Percentiles rank a stretch among this genome's conserved stretches.
These are phyloP conservation scores for Tolypocladium paradoxum DNA, from an alignment of 2,329 filamentous ascomycete species.

Conservation along the genomic window DNA sequence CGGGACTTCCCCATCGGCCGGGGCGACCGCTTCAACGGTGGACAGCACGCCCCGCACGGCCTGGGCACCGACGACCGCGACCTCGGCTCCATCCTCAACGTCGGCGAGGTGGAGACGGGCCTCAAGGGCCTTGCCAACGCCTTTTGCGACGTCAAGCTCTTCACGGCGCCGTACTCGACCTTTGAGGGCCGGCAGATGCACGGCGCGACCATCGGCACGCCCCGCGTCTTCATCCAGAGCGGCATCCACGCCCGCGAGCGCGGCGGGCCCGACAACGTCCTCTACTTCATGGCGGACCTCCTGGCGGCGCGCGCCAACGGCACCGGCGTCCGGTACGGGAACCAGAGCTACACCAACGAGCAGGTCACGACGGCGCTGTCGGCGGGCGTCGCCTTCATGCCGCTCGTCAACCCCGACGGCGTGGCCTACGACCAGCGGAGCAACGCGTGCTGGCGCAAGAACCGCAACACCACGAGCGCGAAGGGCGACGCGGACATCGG, in stretches of 20 bases:
- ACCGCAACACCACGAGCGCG: slow-evolving; percentile 34
- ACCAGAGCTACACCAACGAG: slow-evolving; percentile 36
- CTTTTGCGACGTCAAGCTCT: slow-evolving; percentile 27
- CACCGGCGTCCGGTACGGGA: slow-evolving; percentile 40
- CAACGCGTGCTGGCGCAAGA: slow-evolving; percentile 44
- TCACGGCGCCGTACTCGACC: slow-evolving; percentile 32
- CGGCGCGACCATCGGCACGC: slow-evolving; percentile 34
- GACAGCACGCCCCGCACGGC: slow-evolving; percentile 22
- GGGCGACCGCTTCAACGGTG: slow-evolving; percentile 30
- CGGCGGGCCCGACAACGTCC: slow-evolving; percentile 42
- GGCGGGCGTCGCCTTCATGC: slow-evolving; percentile 41
- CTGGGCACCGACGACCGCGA: slow-evolving; percentile 21
- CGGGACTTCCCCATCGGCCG: slow-evolving; percentile 24
- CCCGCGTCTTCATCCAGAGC: slow-evolving; percentile 40
- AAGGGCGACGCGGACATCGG: slow-evolving; percentile 23
- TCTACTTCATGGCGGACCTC: slow-evolving; percentile 48
- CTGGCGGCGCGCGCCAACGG: slow-evolving; percentile 39
- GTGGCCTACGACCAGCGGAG: slow-evolving; percentile 39
- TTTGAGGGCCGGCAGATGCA: slow-evolving; percentile 28
- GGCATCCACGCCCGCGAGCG: slow-evolving; percentile 48
- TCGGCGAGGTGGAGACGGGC: slow-evolving; percentile 31
- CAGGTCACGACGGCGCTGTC: slow-evolving; percentile 40
- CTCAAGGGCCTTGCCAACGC: slow-evolving; percentile 28
- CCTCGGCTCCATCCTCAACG: slow-evolving; percentile 33
- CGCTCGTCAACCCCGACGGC: slow-evolving; percentile 44